Conservation (phyloP, 495 filamentous ascomycete genomes). For the Corynascus novoguineensis region DNA sequence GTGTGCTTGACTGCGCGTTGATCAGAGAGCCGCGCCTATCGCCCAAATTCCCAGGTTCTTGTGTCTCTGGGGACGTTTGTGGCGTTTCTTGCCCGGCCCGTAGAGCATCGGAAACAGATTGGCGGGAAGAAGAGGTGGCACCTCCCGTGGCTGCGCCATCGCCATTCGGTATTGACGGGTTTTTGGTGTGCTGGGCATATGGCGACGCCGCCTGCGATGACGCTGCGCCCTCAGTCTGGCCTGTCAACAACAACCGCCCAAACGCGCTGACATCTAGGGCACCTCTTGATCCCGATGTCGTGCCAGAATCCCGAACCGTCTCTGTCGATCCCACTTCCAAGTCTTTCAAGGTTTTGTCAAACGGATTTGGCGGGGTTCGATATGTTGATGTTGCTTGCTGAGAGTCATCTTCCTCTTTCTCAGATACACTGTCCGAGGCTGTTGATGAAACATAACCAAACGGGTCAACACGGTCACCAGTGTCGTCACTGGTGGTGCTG, state of each 20-base stretch:
- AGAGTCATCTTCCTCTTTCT: neutral
- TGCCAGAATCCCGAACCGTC: conserved; percentile 14
- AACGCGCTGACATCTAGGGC: conserved; percentile 59
- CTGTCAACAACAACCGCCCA: conserved; percentile 55
- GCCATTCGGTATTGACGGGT: conserved; percentile 6
- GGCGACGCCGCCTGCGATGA: conserved; percentile 14
- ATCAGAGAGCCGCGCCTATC: conserved; percentile 28
- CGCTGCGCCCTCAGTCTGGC: conserved; percentile 37
- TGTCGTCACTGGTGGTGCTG: conserved; percentile 22
- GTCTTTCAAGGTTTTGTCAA: conserved; percentile 43
- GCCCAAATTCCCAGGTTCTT: conserved; percentile 37
- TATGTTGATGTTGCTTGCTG: neutral
- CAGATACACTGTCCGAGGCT: neutral
- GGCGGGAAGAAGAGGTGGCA: conserved; percentile 41
- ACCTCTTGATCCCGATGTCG: conserved; percentile 28
- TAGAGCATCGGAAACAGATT: conserved; percentile 40
- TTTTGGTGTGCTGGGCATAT: neutral
- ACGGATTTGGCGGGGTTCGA: conserved; percentile 44
- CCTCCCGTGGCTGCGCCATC: conserved; percentile 48
- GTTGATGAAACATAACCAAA: conserved; percentile 18
- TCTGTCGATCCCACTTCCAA: conserved; percentile 32
- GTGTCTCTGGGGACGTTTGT: conserved; percentile 43
- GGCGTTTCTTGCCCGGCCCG: conserved; percentile 38
- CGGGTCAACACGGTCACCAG: conserved; percentile 22
- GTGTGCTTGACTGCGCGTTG: conserved; percentile 18